Conservation (phyloP, 2,329 filamentous ascomycete species). For the Fonsecaea pedrosoi region DNA sequence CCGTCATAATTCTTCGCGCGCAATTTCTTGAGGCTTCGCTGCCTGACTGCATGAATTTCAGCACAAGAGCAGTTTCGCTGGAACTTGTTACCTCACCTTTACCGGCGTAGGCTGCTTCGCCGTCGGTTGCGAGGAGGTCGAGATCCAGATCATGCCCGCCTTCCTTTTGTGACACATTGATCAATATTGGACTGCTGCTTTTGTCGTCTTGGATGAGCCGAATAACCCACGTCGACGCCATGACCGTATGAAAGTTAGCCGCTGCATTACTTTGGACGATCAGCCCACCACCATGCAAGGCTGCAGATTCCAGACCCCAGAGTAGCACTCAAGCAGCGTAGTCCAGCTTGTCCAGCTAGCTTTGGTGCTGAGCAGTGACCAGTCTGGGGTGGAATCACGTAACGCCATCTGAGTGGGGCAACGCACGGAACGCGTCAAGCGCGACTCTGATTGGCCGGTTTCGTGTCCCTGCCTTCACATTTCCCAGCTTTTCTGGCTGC, state of each 20-base stretch:
- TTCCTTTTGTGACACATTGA: slow-evolving; percentile 54
- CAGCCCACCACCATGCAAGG: slow-evolving; percentile 1
- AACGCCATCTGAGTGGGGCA: slow-evolving; percentile 8
- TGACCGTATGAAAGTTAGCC: slow-evolving; percentile 7
- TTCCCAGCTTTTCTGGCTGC: slow-evolving; percentile 13
- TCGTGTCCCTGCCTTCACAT: slow-evolving; percentile 1
- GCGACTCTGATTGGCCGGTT: background rate
- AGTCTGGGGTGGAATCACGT: background rate
- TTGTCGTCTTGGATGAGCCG: slow-evolving; percentile 30
- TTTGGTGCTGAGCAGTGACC: background rate
- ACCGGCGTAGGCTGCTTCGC: slow-evolving; percentile 60
- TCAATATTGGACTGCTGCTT: slow-evolving; percentile 48
- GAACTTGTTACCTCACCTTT: slow-evolving; percentile 47
- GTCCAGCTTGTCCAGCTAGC: background rate
- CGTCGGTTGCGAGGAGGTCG: slow-evolving; percentile 64
- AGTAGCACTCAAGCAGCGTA: slow-evolving; percentile 6
- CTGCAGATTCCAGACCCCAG: slow-evolving; percentile 10
- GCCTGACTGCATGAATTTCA: slow-evolving; percentile 45
- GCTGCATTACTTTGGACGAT: background rate
- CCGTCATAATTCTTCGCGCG: slow-evolving; percentile 53
- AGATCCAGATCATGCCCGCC: slow-evolving; percentile 54
- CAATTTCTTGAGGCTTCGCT: slow-evolving; percentile 47
- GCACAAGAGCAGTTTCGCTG: slow-evolving; percentile 2
- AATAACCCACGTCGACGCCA: slow-evolving; percentile 31
- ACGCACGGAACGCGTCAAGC: slow-evolving; percentile 9